Percentiles rank a stretch among this genome's conserved stretches.
Evolutionary conservation across 2,329 filamentous ascomycete species (phyloP).

Genomic region (Colletotrichum orchidophilum): DNA sequence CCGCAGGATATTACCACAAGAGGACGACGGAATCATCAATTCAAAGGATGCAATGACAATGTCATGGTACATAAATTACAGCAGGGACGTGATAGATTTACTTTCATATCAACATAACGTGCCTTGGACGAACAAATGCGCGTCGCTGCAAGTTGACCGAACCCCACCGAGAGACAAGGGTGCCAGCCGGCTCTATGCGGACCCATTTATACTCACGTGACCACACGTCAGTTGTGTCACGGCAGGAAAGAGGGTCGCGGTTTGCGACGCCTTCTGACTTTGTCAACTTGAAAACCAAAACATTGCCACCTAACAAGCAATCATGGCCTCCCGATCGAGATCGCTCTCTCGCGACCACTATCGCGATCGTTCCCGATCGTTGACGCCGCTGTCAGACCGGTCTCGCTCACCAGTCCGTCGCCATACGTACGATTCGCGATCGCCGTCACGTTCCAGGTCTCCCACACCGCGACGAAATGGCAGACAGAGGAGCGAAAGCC

Average conservation of each 20-base stretch:
- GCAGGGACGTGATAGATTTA: no score
- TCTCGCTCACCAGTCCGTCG: slow-evolving; percentile 45
- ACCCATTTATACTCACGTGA: background rate
- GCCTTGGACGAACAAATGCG: slow-evolving; percentile 43
- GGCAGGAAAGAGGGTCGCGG: slow-evolving; percentile 1
- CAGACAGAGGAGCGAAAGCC: slow-evolving; percentile 42
- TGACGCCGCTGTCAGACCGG: slow-evolving; percentile 44
- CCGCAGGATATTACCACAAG: no score
- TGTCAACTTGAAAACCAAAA: background rate
- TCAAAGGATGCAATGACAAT: no score
- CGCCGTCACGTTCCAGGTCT: slow-evolving; percentile 43
- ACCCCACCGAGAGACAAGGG: background rate
- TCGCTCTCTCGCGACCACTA: slow-evolving; percentile 42
- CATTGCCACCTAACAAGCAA: background rate
- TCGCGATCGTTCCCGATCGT: slow-evolving; percentile 47
- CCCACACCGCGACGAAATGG: slow-evolving; percentile 47
- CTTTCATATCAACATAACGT: no score
- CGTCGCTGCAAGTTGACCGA: background rate
- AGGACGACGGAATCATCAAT: no score
- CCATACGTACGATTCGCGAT: slow-evolving; percentile 44
- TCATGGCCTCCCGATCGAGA: slow-evolving; percentile 32
- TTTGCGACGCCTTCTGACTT: background rate
- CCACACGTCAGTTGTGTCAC: background rate
- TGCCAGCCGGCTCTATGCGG: background rate
- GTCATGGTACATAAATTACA: no score